Percentiles rank a stretch among this genome's conserved stretches.
These are phyloP conservation scores for Pisolithus sp. DNA, from an alignment of 768 basidiomycete genomes.

Conservation along the genomic window DNA sequence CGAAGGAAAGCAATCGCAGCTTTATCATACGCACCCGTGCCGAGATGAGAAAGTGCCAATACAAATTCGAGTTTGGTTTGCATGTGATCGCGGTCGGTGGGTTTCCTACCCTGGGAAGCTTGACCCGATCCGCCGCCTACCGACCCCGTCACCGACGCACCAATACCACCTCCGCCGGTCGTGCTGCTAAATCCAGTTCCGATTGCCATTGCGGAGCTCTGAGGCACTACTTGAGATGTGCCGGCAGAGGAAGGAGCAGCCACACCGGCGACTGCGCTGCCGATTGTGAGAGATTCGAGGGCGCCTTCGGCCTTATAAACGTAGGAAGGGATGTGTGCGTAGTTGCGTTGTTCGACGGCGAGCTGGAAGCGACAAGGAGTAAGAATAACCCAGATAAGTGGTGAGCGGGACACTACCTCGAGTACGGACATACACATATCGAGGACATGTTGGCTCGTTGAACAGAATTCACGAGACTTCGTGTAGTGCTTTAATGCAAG, in stretches of 20 bases:
- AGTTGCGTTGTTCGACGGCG: slow-evolving; percentile 80
- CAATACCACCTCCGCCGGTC: no score
- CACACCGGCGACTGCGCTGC: slow-evolving; percentile 25
- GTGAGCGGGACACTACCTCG: slow-evolving; percentile 43
- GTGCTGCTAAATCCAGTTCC: no score
- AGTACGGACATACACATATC: slow-evolving; percentile 86
- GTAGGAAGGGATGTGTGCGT: slow-evolving; percentile 84
- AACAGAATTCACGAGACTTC: slow-evolving; percentile 91
- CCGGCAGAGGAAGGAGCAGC: slow-evolving; percentile 19
- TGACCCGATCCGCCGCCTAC: no score
- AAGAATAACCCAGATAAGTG: background rate
- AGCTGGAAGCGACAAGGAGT: slow-evolving; percentile 39
- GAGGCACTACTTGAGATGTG: background rate
- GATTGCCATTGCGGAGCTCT: no score
- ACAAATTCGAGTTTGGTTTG: slow-evolving; percentile 80
- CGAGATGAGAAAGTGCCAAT: slow-evolving; percentile 68
- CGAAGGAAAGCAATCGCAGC: slow-evolving; percentile 71
- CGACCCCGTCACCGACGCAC: no score
- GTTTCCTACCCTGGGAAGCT: slow-evolving; percentile 34
- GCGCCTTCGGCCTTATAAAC: slow-evolving; percentile 95
- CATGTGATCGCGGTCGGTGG: slow-evolving; percentile 54
- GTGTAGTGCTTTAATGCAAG: slow-evolving; percentile 75
- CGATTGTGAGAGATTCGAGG: slow-evolving; percentile 50
- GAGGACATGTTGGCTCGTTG: slow-evolving; percentile 85
- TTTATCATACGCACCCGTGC: slow-evolving; percentile 68